Evolutionary conservation across 108 stramenopile species (phyloP), one percentile per base, ranked within the genome.

Genomic region (Cyclotella baltica): DNA sequence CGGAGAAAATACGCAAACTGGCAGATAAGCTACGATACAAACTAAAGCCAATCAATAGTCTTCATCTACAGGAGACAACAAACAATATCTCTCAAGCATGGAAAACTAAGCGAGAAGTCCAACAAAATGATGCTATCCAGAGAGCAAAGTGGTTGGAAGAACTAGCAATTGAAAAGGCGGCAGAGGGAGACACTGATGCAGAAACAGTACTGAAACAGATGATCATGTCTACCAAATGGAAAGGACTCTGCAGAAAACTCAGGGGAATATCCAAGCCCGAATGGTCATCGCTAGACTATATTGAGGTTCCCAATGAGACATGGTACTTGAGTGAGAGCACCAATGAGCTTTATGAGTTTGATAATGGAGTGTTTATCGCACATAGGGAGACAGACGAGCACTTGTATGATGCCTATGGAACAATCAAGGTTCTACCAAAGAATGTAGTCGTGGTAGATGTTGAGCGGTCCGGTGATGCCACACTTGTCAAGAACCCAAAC

Each of bases 301-400:
- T 59, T 4, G 58, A 59, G n/a, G 58, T 59, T 19, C 58, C 58
- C 28, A 59, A 33, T 11, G 58, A 59, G 31, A 30, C 5, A 59
- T 59, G 58, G 58, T 30, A 16, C 4, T 30, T 31, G 13, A 30
- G 6, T 30, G 29, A 9, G 6, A 19, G n/a, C 4, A 4, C 28
- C 5, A 30, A 59, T 11, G 58, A 59, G 29, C 29, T 59, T 4
- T 59, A 59, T 30, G 58, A 59, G 30, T 59, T 59, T 30, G 58
- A 59, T 18, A 59, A 59, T 59, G 58, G 58, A 18, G n/a, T 59
- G 6, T 59, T 59, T 19, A 10, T 59, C 28, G 28, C 30, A 30
- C 58, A 59, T 28, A 30, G 3, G 15, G 3, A 31, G 28, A 13
- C 13, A 13, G 31, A 59, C 29, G 58, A 59, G 58, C 8, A 30